Evolutionary conservation across 2,329 filamentous ascomycete genomes (phyloP).

Genomic region (Cercospora sesami): DNA sequence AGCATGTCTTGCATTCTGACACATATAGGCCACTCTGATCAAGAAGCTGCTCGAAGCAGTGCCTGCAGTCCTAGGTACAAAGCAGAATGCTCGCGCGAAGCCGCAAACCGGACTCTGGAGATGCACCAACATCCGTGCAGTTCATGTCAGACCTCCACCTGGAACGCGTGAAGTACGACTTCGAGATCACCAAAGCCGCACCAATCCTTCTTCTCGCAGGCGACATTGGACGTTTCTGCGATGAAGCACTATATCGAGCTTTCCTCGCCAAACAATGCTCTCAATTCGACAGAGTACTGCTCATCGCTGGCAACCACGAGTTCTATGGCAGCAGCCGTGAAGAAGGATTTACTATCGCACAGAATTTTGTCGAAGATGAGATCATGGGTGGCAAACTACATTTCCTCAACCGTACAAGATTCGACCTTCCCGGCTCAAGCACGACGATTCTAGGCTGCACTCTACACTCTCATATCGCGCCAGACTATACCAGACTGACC

Average conservation of each 20-base stretch:
- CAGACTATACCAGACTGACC: conserved; percentile 40
- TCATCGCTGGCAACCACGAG: conserved; percentile 58
- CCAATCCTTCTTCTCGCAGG: conserved; percentile 52
- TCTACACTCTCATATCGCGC: conserved; percentile 53
- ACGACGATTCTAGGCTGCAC: conserved; percentile 58
- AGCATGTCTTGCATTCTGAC: neutral
- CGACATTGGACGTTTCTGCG: conserved; percentile 53
- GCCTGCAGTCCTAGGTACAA: neutral
- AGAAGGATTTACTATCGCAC: conserved; percentile 43
- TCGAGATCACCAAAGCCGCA: conserved; percentile 41
- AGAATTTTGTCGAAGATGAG: conserved; percentile 44
- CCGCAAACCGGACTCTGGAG: neutral
- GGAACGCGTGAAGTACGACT: conserved; percentile 44
- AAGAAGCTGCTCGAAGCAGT: neutral
- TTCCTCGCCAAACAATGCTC: conserved; percentile 49
- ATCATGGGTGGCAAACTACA: conserved; percentile 42
- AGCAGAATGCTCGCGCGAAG: neutral
- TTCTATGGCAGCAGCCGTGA: conserved; percentile 51
- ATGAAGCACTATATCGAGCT: conserved; percentile 48
- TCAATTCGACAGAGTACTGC: conserved; percentile 49
- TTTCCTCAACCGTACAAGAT: conserved; percentile 44
- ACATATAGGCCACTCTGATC: neutral
- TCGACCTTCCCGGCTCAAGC: conserved; percentile 41
- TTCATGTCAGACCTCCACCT: conserved; percentile 56
- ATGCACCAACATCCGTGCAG: conserved; percentile 30